A percentile compares a stretch with the other conserved stretches of the same genome.
Evolutionary conservation across 495 filamentous ascomycete genomes (phyloP).

Genomic region (Clohesyomyces aquaticus): DNA sequence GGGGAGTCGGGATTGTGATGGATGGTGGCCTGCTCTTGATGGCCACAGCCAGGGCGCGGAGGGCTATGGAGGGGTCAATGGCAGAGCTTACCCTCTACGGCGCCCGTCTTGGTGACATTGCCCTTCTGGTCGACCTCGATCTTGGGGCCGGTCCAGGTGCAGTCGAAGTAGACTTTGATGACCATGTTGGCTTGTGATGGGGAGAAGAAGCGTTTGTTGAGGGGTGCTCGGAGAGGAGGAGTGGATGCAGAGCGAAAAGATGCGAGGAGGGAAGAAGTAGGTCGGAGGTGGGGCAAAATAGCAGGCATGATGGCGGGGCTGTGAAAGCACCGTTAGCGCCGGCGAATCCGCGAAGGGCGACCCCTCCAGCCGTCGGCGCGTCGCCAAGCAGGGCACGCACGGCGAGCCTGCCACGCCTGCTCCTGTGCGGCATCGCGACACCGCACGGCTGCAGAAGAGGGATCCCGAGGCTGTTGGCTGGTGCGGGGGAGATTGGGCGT

Average conservation of each 20-base stretch:
- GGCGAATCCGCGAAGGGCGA: not conserved
- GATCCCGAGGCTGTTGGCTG: slow-evolving; percentile 25
- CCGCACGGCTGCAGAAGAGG: slow-evolving; percentile 21
- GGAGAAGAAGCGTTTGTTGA: slow-evolving; percentile 62
- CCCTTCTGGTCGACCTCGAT: slow-evolving; percentile 54
- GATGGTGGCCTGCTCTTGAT: not conserved
- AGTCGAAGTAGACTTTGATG: slow-evolving; percentile 68
- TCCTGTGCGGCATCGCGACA: not conserved
- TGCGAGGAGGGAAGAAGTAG: slow-evolving; percentile 36
- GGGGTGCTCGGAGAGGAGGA: slow-evolving; percentile 51
- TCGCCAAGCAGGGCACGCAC: slow-evolving; percentile 9
- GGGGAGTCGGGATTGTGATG: slow-evolving; percentile 17
- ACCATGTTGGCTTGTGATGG: slow-evolving; percentile 67
- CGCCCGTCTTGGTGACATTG: slow-evolving; percentile 55
- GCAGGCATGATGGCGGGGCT: slow-evolving; percentile 28
- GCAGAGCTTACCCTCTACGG: slow-evolving; percentile 62
- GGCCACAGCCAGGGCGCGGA: not conserved
- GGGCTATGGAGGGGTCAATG: slow-evolving; percentile 17
- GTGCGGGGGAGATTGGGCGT: slow-evolving; percentile 21
- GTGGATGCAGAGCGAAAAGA: slow-evolving; percentile 33
- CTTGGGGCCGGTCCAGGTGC: slow-evolving; percentile 69
- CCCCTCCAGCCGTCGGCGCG: slow-evolving; percentile 21
- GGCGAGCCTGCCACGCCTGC: slow-evolving; percentile 1
- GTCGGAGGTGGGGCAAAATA: slow-evolving; percentile 36
- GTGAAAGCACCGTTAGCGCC: slow-evolving; percentile 24